phyloP scores from a whole-genome alignment of 345 rosid species.

The Aurinia saxatilis region DNA sequence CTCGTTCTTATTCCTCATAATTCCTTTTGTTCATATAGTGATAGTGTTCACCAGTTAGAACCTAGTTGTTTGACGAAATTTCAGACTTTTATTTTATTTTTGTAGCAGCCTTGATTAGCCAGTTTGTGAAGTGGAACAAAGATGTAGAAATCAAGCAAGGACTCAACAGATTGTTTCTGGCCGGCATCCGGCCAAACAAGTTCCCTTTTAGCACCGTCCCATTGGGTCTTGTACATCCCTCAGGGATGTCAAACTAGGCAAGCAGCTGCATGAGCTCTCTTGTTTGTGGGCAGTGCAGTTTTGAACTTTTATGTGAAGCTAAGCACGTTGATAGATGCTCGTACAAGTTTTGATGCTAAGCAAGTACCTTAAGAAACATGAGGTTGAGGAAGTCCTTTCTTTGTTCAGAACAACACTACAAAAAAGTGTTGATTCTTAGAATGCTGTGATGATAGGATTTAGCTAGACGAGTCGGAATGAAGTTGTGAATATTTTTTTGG shows the following conservation, averaged over 20 bases:
- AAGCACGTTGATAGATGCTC: constrained; percentile 45
- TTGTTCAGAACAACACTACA: constrained; percentile 55
- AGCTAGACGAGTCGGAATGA: constrained; percentile 71
- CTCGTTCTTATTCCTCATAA: too few species aligned
- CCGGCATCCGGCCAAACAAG: constrained; percentile 56
- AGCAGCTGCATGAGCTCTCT: constrained; percentile 60
- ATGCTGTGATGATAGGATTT: constrained; percentile 66
- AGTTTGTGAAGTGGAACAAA: constrained; percentile 32
- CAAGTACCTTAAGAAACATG: constrained; percentile 48
- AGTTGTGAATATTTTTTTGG: constrained; percentile 56
- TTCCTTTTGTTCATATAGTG: too few species aligned
- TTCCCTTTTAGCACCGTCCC: constrained; percentile 66
- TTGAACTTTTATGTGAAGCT: constrained; percentile 58
- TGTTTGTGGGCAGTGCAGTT: constrained; percentile 66
- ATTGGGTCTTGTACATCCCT: constrained; percentile 43
- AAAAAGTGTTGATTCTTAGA: constrained; percentile 76
- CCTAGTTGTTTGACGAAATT: constrained; percentile 48
- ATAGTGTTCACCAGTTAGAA: too few species aligned
- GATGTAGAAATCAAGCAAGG: constrained; percentile 38
- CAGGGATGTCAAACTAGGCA: constrained; percentile 39
- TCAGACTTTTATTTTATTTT: constrained; percentile 43
- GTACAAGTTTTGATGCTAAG: constrained; percentile 49
- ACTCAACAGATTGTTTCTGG: constrained; percentile 42
- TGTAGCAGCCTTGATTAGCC: constrained; percentile 47
- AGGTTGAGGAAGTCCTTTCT: constrained; percentile 36